These are phyloP conservation scores for Bondarzewia mesenterica DNA, from an alignment of 1,284 basidiomycete genomes.

Conservation along the genomic window DNA sequence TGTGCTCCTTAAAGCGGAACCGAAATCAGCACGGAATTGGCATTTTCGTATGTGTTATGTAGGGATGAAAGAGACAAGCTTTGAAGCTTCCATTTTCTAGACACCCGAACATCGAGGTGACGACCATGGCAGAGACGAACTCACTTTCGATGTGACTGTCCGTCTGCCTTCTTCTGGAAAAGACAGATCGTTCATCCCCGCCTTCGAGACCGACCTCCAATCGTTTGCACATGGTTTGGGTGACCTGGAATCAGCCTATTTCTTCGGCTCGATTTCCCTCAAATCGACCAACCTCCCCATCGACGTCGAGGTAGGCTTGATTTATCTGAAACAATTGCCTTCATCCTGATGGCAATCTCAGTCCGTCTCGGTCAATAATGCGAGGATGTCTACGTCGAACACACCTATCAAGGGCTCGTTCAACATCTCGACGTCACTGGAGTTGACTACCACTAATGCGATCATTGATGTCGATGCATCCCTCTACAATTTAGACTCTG, in stretches of 20 bases:
- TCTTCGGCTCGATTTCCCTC: constrained; percentile 14
- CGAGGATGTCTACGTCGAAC: constrained; percentile 24
- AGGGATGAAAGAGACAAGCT: background rate
- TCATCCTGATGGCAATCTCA: constrained; percentile 12
- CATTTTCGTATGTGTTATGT: background rate
- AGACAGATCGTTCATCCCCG: constrained; percentile 8
- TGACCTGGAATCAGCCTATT: constrained; percentile 12
- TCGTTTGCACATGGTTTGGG: constrained; percentile 16
- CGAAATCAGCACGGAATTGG: constrained; percentile 18
- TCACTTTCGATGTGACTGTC: constrained; percentile 15
- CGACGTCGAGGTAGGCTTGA: constrained; percentile 20
- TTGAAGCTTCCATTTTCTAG: background rate
- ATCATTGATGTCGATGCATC: constrained; percentile 28
- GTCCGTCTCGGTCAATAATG: constrained; percentile 26
- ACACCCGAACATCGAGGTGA: background rate
- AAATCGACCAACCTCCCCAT: constrained; percentile 17
- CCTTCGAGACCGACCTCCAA: constrained; percentile 16
- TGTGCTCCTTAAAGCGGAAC: constrained; percentile 19
- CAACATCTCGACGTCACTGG: constrained; percentile 26
- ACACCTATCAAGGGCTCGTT: constrained; percentile 33
- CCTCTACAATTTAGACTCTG: constrained; percentile 21
- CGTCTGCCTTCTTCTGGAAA: constrained; percentile 15
- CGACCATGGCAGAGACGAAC: constrained; percentile 1
- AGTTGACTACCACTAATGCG: constrained; percentile 29
- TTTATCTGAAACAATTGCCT: no score